Percentiles rank a stretch among this genome's conserved stretches.
Evolutionary conservation across 1,139 yeast genomes (phyloP).

Genomic region (Ogataea hybrid): DNA sequence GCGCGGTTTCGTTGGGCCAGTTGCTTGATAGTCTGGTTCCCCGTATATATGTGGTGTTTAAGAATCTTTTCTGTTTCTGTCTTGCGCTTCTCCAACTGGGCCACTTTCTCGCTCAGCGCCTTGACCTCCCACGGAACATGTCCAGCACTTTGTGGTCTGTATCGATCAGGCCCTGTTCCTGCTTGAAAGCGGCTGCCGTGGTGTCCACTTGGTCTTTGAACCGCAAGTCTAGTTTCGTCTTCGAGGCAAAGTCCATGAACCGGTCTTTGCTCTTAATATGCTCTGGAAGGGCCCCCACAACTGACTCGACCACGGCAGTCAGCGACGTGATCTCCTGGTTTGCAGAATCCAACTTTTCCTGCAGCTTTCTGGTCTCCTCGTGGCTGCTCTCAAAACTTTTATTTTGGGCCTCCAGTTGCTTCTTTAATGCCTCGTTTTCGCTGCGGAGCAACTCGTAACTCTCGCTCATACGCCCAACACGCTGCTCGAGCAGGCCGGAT

Average conservation of each 20-base stretch:
- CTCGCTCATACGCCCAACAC: too few relatives aligned
- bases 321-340: background rate
- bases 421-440: background rate
- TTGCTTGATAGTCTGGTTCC: slow-evolving; percentile 26
- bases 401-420: background rate
- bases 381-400: too few relatives aligned
- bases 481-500: too few relatives aligned
- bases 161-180: slow-evolving; percentile 16
- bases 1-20: background rate
- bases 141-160: slow-evolving; percentile 28
- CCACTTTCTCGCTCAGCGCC: slow-evolving; percentile 19
- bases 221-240: background rate
- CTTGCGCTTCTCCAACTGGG: slow-evolving; percentile 20
- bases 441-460: background rate
- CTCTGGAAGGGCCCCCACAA: slow-evolving; percentile 6
- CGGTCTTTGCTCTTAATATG: slow-evolving; percentile 7
- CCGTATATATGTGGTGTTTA: slow-evolving; percentile 22
- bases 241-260: slow-evolving; percentile 4
- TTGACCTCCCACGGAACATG: slow-evolving; percentile 27
- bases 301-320: background rate
- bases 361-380: too few relatives aligned
- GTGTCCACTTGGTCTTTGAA: background rate
- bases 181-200: slow-evolving; percentile 2
- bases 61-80: slow-evolving; percentile 20
- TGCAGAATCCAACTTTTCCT: background rate